phyloP scores from a whole-genome alignment of 2,329 filamentous ascomycete species.

The Exophiala bonariae region DNA sequence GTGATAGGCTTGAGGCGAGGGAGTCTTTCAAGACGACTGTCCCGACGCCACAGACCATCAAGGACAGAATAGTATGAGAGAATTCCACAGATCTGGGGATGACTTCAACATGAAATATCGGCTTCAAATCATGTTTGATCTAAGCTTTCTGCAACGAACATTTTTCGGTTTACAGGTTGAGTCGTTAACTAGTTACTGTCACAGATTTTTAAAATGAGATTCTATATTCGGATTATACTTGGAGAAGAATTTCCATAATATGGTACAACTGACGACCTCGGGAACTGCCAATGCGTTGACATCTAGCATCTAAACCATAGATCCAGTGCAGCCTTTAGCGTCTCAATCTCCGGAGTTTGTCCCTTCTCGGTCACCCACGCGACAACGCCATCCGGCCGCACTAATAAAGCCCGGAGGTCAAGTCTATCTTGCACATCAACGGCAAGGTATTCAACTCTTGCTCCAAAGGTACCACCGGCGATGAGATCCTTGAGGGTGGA shows the following conservation, averaged over 20 bases:
- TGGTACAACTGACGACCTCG: not conserved
- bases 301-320: constrained; percentile 11
- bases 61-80: constrained; percentile 35
- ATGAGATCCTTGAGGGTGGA: not conserved
- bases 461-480: not conserved
- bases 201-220: too few relatives aligned
- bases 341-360: constrained; percentile 7
- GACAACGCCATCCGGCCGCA: constrained; percentile 15
- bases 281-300: not conserved
- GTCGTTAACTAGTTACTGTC: too few relatives aligned
- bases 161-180: too few relatives aligned
- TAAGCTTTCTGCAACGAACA: too few relatives aligned
- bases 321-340: constrained; percentile 7
- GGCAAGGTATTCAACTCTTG: constrained; percentile 3
- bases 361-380: constrained; percentile 16
- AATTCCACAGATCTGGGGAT: too few relatives aligned
- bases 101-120: too few relatives aligned
- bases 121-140: too few relatives aligned
- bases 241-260: too few relatives aligned
- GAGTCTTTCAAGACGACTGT: constrained; percentile 34
- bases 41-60: constrained; percentile 35
- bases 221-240: too few relatives aligned
- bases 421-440: not conserved
- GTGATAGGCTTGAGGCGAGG: constrained; percentile 32
- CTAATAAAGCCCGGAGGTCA: constrained; percentile 20